Percentiles rank a stretch among this genome's conserved stretches.
Evolutionary conservation across 306 rosid genomes (phyloP).

Genomic region (Hippophae gyantsensis): DNA sequence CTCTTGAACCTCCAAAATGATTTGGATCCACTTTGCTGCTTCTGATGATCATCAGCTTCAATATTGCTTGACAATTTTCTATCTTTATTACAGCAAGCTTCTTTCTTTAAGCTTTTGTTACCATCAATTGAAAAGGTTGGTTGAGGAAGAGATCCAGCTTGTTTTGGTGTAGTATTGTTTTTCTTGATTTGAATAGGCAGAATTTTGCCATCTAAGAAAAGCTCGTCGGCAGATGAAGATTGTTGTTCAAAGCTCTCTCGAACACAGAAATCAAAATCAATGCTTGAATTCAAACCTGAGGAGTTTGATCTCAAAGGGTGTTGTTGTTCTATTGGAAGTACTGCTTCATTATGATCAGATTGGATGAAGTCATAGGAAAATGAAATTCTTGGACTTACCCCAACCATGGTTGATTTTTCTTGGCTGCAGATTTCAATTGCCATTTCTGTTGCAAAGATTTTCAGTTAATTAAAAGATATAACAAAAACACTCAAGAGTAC

Average conservation of each 20-base stretch:
- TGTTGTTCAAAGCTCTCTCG: conserved; percentile 42
- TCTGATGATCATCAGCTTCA: conserved; percentile 30
- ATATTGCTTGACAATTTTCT: conserved; percentile 4
- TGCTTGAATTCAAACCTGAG: conserved; percentile 41
- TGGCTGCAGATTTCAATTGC: conserved; percentile 37
- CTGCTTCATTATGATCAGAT: conserved; percentile 39
- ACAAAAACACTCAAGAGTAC: neutral
- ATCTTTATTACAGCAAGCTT: conserved; percentile 15
- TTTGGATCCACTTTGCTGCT: conserved; percentile 35
- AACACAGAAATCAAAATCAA: conserved; percentile 75
- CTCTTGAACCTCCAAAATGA: conserved; percentile 83
- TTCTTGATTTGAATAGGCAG: conserved; percentile 64
- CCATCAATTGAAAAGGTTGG: conserved; percentile 8
- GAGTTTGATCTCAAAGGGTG: conserved; percentile 61
- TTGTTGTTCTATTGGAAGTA: conserved; percentile 26
- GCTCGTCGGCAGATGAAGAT: conserved; percentile 84
- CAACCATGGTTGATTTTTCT: conserved; percentile 8
- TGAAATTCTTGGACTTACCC: conserved; percentile 64
- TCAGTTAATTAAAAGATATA: neutral
- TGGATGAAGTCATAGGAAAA: conserved; percentile 73
- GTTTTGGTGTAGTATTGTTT: conserved; percentile 16
- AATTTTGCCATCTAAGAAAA: conserved; percentile 67
- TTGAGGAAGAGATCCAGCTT: conserved; percentile 2
- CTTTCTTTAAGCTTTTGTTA: conserved; percentile 28
- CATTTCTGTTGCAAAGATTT: conserved; percentile 24